Evolutionary conservation across 495 filamentous ascomycete genomes (phyloP), one percentile per base, ranked within the genome.

Genomic region (Tuber microsphaerosporum): DNA sequence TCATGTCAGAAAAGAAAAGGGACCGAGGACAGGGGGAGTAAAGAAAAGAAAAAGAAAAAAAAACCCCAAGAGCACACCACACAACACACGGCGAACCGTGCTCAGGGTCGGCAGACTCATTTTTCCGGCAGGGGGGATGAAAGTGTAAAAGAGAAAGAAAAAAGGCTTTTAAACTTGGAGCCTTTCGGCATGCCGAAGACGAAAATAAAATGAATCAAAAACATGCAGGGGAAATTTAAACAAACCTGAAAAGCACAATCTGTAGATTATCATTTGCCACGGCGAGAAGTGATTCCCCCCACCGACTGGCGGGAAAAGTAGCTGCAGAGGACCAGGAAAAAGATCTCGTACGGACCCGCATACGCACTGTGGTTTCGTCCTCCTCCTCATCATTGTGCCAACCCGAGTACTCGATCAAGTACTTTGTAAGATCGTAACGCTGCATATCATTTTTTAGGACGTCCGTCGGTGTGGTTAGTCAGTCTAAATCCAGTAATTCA

Each of bases 241-340:
- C 61, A 83, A 56, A 74, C 71, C 72, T 71, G 61, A 86, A 70
- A 44, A 87, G 71, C 43, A 85, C 34, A 75, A 87, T 80, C 69
- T 86, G 84, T 43, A 82, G 83, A 44, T 84, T 79, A 44, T 87
- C 86, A 78, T 86, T 86, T n/a, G 85, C 80, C 6, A 85, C 75
- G 61, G 85, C 86, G 42, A 87, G 72, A 12, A 85, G 73, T 41
- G 77, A 77, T 71, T 81, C 74, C 46, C 76, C 76, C 73, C 77
- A 77, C 56, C 80, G 73, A 45, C 77, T 76, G 22, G 73, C 75
- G 74, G 56, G 51, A 73, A 79, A 79, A 39, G 73, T 79, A 45
- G 78, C 77, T 74, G 73, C 74, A 73, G 77, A 72, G 71, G 81
- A 83, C 83, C 83, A 85, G 69, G 75, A 74, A 72, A 86, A 78